phyloP scores from a whole-genome alignment of 2,329 filamentous ascomycete species.

The Chrysoporthe puriensis region DNA sequence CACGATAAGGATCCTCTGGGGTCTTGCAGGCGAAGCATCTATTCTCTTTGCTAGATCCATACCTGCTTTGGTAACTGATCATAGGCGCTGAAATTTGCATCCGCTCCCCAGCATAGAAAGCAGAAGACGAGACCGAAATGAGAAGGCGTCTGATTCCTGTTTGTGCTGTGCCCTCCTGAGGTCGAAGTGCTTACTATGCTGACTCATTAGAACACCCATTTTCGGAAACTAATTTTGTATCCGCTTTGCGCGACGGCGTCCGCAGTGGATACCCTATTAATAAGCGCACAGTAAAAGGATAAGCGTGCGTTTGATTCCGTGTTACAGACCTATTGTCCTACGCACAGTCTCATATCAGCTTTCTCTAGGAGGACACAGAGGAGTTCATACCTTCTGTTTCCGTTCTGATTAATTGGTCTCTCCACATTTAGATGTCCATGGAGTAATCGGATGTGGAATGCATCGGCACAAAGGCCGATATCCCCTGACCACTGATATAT shows the following conservation, averaged over 20 bases:
- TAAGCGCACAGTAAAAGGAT: not conserved
- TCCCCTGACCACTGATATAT: not conserved
- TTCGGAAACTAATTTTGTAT: not conserved
- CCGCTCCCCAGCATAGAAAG: not conserved
- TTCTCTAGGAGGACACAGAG: not conserved
- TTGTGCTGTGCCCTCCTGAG: not conserved
- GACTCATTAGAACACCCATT: not conserved
- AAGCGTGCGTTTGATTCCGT: not conserved
- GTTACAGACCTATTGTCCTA: not conserved
- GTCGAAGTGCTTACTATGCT: not conserved
- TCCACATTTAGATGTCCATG: not conserved
- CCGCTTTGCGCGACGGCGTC: not conserved
- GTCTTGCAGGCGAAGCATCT: not conserved
- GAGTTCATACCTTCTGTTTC: not conserved
- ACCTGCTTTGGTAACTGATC: not conserved
- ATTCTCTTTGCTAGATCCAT: not conserved
- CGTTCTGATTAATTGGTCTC: not conserved
- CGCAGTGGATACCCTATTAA: not conserved
- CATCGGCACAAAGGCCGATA: not conserved
- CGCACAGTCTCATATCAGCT: not conserved
- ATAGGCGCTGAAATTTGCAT: not conserved
- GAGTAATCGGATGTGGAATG: not conserved
- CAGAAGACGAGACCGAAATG: not conserved
- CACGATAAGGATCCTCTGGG: conserved; percentile 9
- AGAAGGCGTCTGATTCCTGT: not conserved